These are phyloP conservation scores for Pseudopyricularia cyperi DNA, from an alignment of 2,329 filamentous ascomycete species.

Conservation along the genomic window DNA sequence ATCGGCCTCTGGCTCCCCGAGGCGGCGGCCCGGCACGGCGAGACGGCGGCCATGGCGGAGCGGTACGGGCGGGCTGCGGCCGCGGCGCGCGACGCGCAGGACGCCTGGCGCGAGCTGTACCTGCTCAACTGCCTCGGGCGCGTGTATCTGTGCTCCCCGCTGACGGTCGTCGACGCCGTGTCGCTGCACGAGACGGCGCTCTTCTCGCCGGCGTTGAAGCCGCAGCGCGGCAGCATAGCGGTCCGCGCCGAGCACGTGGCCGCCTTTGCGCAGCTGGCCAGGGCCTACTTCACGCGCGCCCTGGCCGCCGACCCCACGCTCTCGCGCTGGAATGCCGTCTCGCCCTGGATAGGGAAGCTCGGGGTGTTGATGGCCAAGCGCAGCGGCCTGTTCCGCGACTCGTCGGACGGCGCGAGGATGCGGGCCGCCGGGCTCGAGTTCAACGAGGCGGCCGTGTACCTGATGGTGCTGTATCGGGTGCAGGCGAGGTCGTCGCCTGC, in stretches of 20 bases:
- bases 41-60: not conserved
- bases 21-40: constrained; percentile 1
- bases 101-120: constrained; percentile 1
- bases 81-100: not conserved
- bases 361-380: not conserved
- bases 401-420: not conserved
- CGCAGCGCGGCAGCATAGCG: not conserved
- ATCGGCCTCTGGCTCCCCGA: constrained; percentile 1
- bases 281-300: not conserved
- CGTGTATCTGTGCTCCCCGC: not conserved
- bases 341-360: not conserved
- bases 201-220: not conserved
- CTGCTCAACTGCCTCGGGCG: constrained; percentile 1
- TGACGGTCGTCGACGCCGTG: not conserved
- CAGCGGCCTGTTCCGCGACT: not conserved
- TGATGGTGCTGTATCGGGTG: constrained; percentile 1
- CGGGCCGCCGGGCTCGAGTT: constrained; percentile 1
- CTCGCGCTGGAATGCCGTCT: not conserved
- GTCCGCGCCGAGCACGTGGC: constrained; percentile 1
- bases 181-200: not conserved
- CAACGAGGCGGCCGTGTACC: constrained; percentile 1
- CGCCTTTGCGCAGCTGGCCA: not conserved
- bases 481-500: not conserved
- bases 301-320: not conserved
- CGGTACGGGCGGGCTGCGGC: not conserved